These are phyloP conservation scores for Bolboschoenus planiculmis DNA, from an alignment of 176 grass and related monocot genomes.

Conservation along the genomic window DNA sequence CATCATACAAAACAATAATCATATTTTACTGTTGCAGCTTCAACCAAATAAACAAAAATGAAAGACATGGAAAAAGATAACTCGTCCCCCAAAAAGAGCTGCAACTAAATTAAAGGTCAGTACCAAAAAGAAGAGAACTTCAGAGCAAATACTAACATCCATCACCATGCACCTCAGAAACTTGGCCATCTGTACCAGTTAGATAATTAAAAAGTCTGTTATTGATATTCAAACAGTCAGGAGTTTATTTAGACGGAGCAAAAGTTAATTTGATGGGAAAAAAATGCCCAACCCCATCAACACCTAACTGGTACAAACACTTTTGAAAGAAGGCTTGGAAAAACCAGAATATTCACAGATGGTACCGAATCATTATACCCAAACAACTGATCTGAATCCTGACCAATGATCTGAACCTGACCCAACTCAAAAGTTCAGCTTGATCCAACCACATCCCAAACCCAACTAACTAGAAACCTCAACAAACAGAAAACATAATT, in stretches of 20 bases:
- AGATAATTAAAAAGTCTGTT: not conserved
- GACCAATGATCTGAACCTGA: not conserved
- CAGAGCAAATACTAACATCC: conserved; percentile 1
- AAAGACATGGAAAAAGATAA: not conserved
- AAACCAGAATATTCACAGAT: not conserved
- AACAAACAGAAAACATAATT: not conserved
- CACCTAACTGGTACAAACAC: not conserved
- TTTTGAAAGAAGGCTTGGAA: not conserved
- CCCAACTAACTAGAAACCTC: not conserved
- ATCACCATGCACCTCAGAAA: conserved; percentile 2
- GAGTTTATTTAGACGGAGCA: not conserved
- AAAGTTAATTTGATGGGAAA: not conserved
- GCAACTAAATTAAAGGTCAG: not conserved
- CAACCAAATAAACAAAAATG: not conserved
- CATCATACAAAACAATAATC: not conserved
- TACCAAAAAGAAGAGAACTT: not conserved
- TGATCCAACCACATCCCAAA: not conserved
- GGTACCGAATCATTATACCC: not conserved
- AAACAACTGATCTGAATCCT: not conserved
- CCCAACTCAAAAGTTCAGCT: not conserved
- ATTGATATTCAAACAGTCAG: not conserved
- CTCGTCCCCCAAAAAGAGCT: not conserved
- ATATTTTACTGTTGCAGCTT: not conserved
- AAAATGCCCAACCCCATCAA: not conserved
- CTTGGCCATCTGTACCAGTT: conserved; percentile 17